phyloP scores from a whole-genome alignment of 306 rosid species.

The Hippophae gyantsensis region DNA sequence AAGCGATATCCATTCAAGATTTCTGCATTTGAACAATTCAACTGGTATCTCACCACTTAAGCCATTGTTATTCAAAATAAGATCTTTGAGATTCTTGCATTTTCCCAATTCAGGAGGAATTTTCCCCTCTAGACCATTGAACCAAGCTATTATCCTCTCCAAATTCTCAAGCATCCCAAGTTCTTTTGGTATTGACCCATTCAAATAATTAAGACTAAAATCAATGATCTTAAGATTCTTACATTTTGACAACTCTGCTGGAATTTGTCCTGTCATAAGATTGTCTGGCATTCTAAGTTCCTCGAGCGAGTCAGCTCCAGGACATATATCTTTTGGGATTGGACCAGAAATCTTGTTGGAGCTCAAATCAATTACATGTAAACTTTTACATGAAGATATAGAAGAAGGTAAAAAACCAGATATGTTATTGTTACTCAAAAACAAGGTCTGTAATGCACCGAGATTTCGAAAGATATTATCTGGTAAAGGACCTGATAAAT shows the following conservation, averaged over 20 bases:
- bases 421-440: conserved; percentile 66
- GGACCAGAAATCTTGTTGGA: conserved; percentile 70
- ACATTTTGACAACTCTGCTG: conserved; percentile 61
- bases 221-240: conserved; percentile 74
- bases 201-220: conserved; percentile 73
- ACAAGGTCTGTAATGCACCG: conserved; percentile 52
- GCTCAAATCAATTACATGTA: conserved; percentile 71
- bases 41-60: conserved; percentile 63
- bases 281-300: conserved; percentile 87
- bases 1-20: conserved; percentile 91
- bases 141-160: conserved; percentile 90
- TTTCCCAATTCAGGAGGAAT: conserved; percentile 82
- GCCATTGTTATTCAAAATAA: conserved; percentile 70
- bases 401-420: conserved; percentile 71
- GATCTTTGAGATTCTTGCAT: conserved; percentile 78
- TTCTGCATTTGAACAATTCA: conserved; percentile 69
- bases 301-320: conserved; percentile 75
- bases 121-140: conserved; percentile 72
- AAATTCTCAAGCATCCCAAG: conserved; percentile 76
- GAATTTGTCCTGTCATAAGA: conserved; percentile 61
- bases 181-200: conserved; percentile 83
- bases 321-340: conserved; percentile 66
- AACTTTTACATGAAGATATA: conserved; percentile 59
- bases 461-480: conserved; percentile 54
- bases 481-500: conserved; percentile 64